phyloP scores from a whole-genome alignment of 768 basidiomycete genomes.

The Amanita subjunquillea region DNA sequence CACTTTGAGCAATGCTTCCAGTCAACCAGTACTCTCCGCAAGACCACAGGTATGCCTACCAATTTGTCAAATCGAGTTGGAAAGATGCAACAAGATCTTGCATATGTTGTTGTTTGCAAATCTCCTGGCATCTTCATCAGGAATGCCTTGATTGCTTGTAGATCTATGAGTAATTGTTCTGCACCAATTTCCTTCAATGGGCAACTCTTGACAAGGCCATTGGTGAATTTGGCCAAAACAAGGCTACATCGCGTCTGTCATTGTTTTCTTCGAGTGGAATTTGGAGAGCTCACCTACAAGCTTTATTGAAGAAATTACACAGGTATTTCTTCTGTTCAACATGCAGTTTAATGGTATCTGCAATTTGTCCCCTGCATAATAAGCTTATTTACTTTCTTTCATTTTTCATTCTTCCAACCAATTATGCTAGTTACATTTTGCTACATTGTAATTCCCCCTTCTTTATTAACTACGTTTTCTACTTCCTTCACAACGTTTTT shows the following conservation, averaged over 20 bases:
- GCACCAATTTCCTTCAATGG: slow-evolving; percentile 91
- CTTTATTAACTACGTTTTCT: too few relatives aligned
- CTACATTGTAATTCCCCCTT: too few relatives aligned
- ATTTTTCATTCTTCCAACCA: too few relatives aligned
- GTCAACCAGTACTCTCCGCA: slow-evolving; percentile 65
- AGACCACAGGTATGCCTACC: slow-evolving; percentile 75
- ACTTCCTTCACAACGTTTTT: too few relatives aligned
- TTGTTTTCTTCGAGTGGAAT: too few relatives aligned
- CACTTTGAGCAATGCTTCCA: slow-evolving; percentile 92
- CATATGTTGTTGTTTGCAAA: slow-evolving; percentile 44
- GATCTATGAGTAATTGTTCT: slow-evolving; percentile 83
- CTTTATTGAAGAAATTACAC: slow-evolving; percentile 94
- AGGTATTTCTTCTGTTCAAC: slow-evolving; percentile 94
- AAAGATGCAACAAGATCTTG: slow-evolving; percentile 7
- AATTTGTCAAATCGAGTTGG: slow-evolving; percentile 2
- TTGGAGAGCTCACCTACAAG: slow-evolving; percentile 54
- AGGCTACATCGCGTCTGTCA: slow-evolving; percentile 38
- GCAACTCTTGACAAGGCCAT: slow-evolving; percentile 79
- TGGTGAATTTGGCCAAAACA: slow-evolving; percentile 80
- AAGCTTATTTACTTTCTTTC: too few relatives aligned
- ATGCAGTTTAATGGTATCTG: slow-evolving; percentile 64
- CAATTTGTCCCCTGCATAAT: too few relatives aligned
- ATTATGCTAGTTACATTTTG: too few relatives aligned
- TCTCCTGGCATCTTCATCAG: slow-evolving; percentile 80
- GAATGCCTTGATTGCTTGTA: slow-evolving; percentile 78